Conservation (phyloP, 306 rosid genomes). For the Hippophae rhamnoides region DNA sequence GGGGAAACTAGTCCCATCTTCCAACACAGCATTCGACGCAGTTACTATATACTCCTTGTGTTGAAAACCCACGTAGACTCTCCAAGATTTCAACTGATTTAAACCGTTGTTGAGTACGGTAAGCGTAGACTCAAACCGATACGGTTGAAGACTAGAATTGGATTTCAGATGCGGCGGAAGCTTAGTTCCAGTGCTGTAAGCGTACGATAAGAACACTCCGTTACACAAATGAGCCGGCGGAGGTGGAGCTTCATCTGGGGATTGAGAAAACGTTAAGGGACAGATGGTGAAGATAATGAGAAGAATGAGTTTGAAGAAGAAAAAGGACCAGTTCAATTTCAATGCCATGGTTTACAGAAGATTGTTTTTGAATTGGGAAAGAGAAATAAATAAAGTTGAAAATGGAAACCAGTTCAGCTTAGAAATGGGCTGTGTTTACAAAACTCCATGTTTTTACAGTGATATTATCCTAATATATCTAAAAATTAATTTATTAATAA, state of each 20-base stretch:
- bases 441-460: no score
- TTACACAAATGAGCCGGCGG: slow-evolving; percentile 45
- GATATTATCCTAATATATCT: no score
- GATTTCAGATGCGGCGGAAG: slow-evolving; percentile 46
- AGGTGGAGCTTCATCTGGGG: slow-evolving; percentile 20
- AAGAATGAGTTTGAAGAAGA: slow-evolving; percentile 12
- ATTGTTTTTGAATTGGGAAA: slow-evolving; percentile 6
- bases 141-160: slow-evolving; percentile 34
- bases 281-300: slow-evolving; percentile 5
- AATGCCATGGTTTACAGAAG: slow-evolving; percentile 15
- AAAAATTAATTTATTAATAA: no score
- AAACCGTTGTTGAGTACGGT: slow-evolving; percentile 72
- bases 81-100: slow-evolving; percentile 74
- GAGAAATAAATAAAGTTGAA: slow-evolving; percentile 1
- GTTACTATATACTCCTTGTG: slow-evolving; percentile 61
- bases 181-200: slow-evolving; percentile 29
- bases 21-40: slow-evolving; percentile 53
- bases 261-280: slow-evolving; percentile 25
- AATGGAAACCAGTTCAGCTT: slow-evolving; percentile 14
- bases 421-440: no score
- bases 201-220: slow-evolving; percentile 57
- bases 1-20: slow-evolving; percentile 52
- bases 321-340: slow-evolving; percentile 1
- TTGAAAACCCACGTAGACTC: slow-evolving; percentile 67
- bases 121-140: slow-evolving; percentile 67